A percentile compares a stretch with the other conserved stretches of the same genome.
Evolutionary conservation across 1,139 yeast species (phyloP).

Genomic region (Debaryomyces singareniensis): DNA sequence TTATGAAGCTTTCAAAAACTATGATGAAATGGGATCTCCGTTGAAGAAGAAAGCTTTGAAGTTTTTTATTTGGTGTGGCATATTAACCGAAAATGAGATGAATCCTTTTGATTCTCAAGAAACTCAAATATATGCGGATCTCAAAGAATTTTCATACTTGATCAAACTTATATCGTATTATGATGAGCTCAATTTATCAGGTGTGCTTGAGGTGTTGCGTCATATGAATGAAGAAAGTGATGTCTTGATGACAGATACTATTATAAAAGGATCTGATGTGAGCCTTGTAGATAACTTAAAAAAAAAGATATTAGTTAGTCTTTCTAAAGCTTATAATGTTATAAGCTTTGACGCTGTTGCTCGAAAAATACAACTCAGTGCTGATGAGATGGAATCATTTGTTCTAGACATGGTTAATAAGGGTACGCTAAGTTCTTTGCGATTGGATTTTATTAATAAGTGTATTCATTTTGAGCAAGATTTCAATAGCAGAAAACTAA

Average conservation of each 20-base stretch:
- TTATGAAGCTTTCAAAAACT: conserved; percentile 68
- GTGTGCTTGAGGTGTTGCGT: conserved; percentile 12
- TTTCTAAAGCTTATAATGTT: conserved; percentile 23
- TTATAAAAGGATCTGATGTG: conserved; percentile 21
- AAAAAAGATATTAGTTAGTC: conserved; percentile 22
- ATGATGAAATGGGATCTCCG: conserved; percentile 72
- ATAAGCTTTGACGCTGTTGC: conserved; percentile 22
- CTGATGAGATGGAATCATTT: conserved; percentile 29
- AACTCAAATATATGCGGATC: conserved; percentile 40
- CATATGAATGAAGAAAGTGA: conserved; percentile 14
- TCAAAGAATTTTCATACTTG: conserved; percentile 27
- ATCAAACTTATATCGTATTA: conserved; percentile 25
- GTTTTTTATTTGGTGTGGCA: conserved; percentile 57
- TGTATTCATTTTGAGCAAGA: conserved; percentile 12
- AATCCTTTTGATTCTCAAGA: conserved; percentile 64
- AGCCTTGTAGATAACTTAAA: conserved; percentile 26
- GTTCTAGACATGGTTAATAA: conserved; percentile 34
- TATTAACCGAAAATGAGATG: conserved; percentile 57
- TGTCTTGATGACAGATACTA: conserved; percentile 22
- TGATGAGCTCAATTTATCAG: conserved; percentile 22
- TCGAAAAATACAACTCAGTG: conserved; percentile 15
- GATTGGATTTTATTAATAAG: conserved; percentile 40
- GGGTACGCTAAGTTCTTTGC: conserved; percentile 37
- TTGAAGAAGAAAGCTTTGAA: conserved; percentile 51
- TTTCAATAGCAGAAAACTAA: conserved; percentile 7